Evolutionary conservation across 495 filamentous ascomycete species (phyloP).

Genomic region (Lindgomyces ingoldianus): DNA sequence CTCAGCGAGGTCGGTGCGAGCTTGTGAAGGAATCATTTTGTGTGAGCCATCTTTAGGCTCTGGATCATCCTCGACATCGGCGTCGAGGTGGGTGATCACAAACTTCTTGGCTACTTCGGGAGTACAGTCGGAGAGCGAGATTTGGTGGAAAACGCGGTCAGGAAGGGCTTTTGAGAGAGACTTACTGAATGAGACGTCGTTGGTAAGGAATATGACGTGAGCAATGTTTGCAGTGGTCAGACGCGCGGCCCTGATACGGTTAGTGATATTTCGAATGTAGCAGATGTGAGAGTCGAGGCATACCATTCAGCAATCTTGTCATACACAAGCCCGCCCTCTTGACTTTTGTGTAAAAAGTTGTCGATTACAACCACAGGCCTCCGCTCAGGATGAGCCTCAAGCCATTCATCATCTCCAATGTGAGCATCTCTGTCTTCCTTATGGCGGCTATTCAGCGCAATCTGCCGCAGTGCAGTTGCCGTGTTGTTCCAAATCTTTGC

Average conservation of each 20-base stretch:
- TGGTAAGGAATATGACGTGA: slow-evolving; percentile 95
- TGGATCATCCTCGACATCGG: slow-evolving; percentile 49
- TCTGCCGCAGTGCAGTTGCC: slow-evolving; percentile 71
- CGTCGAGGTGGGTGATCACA: slow-evolving; percentile 76
- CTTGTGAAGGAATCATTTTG: slow-evolving; percentile 42
- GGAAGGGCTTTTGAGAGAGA: slow-evolving; percentile 83
- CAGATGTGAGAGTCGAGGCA: not conserved
- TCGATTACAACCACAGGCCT: slow-evolving; percentile 88
- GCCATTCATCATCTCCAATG: slow-evolving; percentile 80
- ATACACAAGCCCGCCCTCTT: slow-evolving; percentile 73
- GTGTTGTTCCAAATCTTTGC: slow-evolving; percentile 91
- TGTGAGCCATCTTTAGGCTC: slow-evolving; percentile 43
- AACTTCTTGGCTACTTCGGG: slow-evolving; percentile 85
- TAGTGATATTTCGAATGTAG: not conserved
- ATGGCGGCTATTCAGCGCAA: slow-evolving; percentile 66
- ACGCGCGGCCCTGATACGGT: slow-evolving; percentile 63
- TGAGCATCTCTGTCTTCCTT: slow-evolving; percentile 73
- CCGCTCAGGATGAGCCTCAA: slow-evolving; percentile 85
- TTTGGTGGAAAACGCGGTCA: slow-evolving; percentile 84
- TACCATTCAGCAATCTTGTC: slow-evolving; percentile 85
- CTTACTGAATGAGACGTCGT: slow-evolving; percentile 86
- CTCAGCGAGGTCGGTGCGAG: slow-evolving; percentile 55
- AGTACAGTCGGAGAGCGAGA: slow-evolving; percentile 80
- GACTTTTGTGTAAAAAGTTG: slow-evolving; percentile 83
- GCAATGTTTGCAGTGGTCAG: slow-evolving; percentile 89